These are phyloP conservation scores for Asterella californica DNA, from an alignment of 225 moss, liverwort and hornwort species.

Conservation along the genomic window DNA sequence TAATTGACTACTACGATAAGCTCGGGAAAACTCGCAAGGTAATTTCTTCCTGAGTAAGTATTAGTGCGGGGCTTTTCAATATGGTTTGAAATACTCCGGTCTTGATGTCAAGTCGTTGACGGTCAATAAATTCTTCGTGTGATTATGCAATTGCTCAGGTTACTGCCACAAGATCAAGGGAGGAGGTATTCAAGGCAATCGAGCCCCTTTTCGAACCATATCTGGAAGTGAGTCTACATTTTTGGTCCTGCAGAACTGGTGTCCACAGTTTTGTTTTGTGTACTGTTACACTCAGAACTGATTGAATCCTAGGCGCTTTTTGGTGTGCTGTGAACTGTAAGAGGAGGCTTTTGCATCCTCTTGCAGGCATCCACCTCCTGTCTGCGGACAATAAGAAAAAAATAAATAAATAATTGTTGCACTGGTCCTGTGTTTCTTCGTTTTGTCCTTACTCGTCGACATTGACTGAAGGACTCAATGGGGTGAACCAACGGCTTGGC, in stretches of 20 bases:
- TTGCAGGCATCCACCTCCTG: too few relatives aligned
- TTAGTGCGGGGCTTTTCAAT: not conserved
- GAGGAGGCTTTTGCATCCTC: too few relatives aligned
- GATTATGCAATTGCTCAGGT: slow-evolving; percentile 43
- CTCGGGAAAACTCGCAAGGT: slow-evolving; percentile 72
- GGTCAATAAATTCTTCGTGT: not conserved
- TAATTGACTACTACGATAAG: slow-evolving; percentile 62
- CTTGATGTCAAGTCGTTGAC: not conserved
- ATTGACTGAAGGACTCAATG: slow-evolving; percentile 8
- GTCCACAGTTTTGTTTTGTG: not conserved
- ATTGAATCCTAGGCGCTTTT: too few relatives aligned
- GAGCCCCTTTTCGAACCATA: slow-evolving; percentile 67
- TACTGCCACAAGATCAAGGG: slow-evolving; percentile 58
- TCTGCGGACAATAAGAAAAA: too few relatives aligned
- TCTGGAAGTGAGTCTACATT: slow-evolving; percentile 51
- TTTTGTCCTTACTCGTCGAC: too few relatives aligned
- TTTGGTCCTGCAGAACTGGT: not conserved
- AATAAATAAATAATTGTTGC: too few relatives aligned
- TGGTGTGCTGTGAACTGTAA: too few relatives aligned
- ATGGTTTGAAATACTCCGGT: too few relatives aligned
- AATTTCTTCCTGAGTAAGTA: not conserved
- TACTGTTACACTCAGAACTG: too few relatives aligned
- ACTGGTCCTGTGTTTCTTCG: too few relatives aligned
- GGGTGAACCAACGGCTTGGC: slow-evolving; percentile 46
- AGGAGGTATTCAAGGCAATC: slow-evolving; percentile 69